phyloP scores from a whole-genome alignment of 2,329 filamentous ascomycete species.

The Laburnicola sp. region DNA sequence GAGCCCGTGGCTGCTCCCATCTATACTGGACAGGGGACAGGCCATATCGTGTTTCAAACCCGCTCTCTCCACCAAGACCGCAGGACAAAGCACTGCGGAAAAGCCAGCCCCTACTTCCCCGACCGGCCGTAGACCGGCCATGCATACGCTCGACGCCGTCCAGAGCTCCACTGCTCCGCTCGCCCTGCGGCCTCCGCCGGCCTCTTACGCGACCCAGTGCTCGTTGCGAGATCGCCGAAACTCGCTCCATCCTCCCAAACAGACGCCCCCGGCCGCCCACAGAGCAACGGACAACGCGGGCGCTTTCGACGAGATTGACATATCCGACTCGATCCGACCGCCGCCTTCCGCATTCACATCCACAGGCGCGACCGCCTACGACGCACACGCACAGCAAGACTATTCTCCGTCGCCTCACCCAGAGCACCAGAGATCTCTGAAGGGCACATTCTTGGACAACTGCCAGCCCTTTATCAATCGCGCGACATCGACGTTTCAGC shows the following conservation, averaged over 20 bases:
- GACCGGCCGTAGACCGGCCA: slow-evolving; percentile 14
- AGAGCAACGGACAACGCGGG: slow-evolving; percentile 18
- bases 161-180: slow-evolving; percentile 28
- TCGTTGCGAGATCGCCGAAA: slow-evolving; percentile 28
- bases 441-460: slow-evolving; percentile 44
- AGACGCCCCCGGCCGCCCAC: slow-evolving; percentile 24
- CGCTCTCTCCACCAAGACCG: slow-evolving; percentile 26
- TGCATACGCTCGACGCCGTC: slow-evolving; percentile 14
- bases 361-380: slow-evolving; percentile 35
- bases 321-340: slow-evolving; percentile 33
- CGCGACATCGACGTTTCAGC: slow-evolving; percentile 42
- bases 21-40: slow-evolving; percentile 18
- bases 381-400: slow-evolving; percentile 36
- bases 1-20: not conserved
- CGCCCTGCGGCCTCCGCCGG: slow-evolving; percentile 26
- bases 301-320: slow-evolving; percentile 41
- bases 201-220: slow-evolving; percentile 36
- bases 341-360: slow-evolving; percentile 42
- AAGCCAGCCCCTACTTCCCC: slow-evolving; percentile 25
- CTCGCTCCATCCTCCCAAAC: slow-evolving; percentile 27
- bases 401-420: slow-evolving; percentile 24
- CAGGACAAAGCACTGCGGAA: slow-evolving; percentile 7
- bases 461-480: slow-evolving; percentile 39
- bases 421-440: slow-evolving; percentile 41
- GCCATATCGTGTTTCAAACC: slow-evolving; percentile 33